phyloP scores from a whole-genome alignment of 2,329 filamentous ascomycete genomes.

The Penicillium frequentans region DNA sequence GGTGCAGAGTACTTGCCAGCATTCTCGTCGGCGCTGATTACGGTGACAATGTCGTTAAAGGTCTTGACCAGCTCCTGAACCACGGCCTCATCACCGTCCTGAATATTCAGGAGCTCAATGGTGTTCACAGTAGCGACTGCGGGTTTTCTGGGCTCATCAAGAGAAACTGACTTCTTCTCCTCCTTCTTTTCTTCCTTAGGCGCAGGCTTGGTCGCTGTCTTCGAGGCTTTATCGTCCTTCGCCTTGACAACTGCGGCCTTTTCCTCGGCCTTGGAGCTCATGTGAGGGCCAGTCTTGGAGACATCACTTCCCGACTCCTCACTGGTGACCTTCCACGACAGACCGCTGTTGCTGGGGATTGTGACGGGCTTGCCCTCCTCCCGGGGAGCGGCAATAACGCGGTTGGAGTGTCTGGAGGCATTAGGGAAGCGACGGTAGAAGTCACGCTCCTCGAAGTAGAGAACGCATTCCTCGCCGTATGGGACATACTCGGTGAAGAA shows the following conservation, averaged over 20 bases:
- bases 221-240: conserved; percentile 30
- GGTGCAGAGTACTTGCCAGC: conserved; percentile 74
- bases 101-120: conserved; percentile 76
- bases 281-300: conserved; percentile 51
- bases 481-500: conserved; percentile 98
- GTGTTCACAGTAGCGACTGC: conserved; percentile 54
- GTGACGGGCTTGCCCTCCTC: conserved; percentile 70
- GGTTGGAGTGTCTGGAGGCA: conserved; percentile 50
- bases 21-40: conserved; percentile 83
- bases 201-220: conserved; percentile 30
- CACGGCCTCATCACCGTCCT: conserved; percentile 77
- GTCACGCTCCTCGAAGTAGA: conserved; percentile 93
- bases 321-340: conserved; percentile 75
- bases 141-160: conserved; percentile 40
- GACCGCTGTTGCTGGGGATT: conserved; percentile 81
- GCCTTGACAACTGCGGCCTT: conserved; percentile 29
- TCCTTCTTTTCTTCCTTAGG: conserved; percentile 21
- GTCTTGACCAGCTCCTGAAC: conserved; percentile 93
- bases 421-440: conserved; percentile 81
- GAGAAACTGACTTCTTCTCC: conserved; percentile 30
- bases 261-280: conserved; percentile 38
- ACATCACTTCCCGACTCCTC: conserved; percentile 60
- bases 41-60: conserved; percentile 92
- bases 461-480: conserved; percentile 88
- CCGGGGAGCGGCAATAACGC: conserved; percentile 30